These are phyloP conservation scores for Ustilago xerochloae DNA, from an alignment of 1,284 basidiomycete species.

Conservation along the genomic window DNA sequence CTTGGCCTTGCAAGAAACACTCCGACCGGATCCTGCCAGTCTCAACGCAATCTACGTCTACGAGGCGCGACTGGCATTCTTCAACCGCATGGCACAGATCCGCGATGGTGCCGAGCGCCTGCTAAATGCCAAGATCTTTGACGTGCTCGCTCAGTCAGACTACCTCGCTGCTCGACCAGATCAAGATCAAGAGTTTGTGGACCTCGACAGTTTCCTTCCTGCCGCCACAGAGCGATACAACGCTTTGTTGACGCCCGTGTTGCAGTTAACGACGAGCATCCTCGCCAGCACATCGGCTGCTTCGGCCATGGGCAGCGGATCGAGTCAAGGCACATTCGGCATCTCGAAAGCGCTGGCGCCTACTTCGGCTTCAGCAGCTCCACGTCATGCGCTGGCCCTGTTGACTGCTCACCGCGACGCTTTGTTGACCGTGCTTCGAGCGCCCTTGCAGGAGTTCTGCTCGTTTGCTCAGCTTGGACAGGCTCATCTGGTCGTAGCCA, in stretches of 20 bases:
- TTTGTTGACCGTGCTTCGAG: slow-evolving; percentile 80
- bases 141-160: slow-evolving; percentile 84
- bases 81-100: slow-evolving; percentile 84
- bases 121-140: slow-evolving; percentile 81
- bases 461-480: slow-evolving; percentile 78
- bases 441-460: slow-evolving; percentile 76
- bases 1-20: slow-evolving; percentile 78
- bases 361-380: slow-evolving; percentile 31
- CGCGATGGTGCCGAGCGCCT: slow-evolving; percentile 85
- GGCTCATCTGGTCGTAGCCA: slow-evolving; percentile 76
- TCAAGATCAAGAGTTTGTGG: slow-evolving; percentile 82
- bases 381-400: slow-evolving; percentile 78
- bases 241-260: slow-evolving; percentile 83
- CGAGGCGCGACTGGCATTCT: slow-evolving; percentile 89
- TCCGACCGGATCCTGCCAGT: slow-evolving; percentile 91
- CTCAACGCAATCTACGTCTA: slow-evolving; percentile 93
- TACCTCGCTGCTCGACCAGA: slow-evolving; percentile 86
- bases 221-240: slow-evolving; percentile 88
- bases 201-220: slow-evolving; percentile 85
- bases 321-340: slow-evolving; percentile 65
- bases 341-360: slow-evolving; percentile 35
- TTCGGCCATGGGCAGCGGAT: slow-evolving; percentile 70
- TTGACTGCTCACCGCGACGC: slow-evolving; percentile 82
- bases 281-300: slow-evolving; percentile 70
- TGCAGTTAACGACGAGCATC: slow-evolving; percentile 77